Evolutionary conservation across 345 rosid species (phyloP).

Genomic region (Hibiscus tridactylites): DNA sequence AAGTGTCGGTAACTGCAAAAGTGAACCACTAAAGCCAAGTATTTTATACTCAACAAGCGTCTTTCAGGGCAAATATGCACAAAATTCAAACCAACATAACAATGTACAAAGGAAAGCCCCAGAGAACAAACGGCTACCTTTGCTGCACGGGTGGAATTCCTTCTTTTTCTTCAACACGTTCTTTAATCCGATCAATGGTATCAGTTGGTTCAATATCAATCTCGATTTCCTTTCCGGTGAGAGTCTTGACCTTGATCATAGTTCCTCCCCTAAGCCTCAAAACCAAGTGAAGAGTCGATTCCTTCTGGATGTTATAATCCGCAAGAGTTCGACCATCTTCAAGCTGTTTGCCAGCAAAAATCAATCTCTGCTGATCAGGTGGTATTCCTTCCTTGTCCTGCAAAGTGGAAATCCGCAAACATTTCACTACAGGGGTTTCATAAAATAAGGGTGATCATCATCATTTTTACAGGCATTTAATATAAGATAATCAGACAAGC

Average conservation of each 20-base stretch:
- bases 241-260: slow-evolving; percentile 94
- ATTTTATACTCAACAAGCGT: background rate
- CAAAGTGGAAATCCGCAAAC: slow-evolving; percentile 4
- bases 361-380: slow-evolving; percentile 90
- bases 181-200: slow-evolving; percentile 90
- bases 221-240: slow-evolving; percentile 91
- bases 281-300: slow-evolving; percentile 88
- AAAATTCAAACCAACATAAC: background rate
- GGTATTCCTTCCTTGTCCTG: slow-evolving; percentile 98
- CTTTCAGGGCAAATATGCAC: background rate
- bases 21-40: background rate
- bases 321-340: slow-evolving; percentile 94
- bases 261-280: slow-evolving; percentile 95
- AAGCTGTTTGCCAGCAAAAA: slow-evolving; percentile 89
- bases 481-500: too few species aligned
- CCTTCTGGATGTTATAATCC: slow-evolving; percentile 88
- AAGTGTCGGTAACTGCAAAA: background rate
- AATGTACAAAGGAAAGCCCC: background rate
- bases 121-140: slow-evolving; percentile 30
- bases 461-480: too few species aligned
- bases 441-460: too few species aligned
- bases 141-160: slow-evolving; percentile 99
- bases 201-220: slow-evolving; percentile 92
- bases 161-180: slow-evolving; percentile 91
- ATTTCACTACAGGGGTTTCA: background rate